Percentiles rank a stretch among this genome's conserved stretches.
These are phyloP conservation scores for Suillus clintonianus DNA, from an alignment of 768 basidiomycete genomes.

Conservation along the genomic window DNA sequence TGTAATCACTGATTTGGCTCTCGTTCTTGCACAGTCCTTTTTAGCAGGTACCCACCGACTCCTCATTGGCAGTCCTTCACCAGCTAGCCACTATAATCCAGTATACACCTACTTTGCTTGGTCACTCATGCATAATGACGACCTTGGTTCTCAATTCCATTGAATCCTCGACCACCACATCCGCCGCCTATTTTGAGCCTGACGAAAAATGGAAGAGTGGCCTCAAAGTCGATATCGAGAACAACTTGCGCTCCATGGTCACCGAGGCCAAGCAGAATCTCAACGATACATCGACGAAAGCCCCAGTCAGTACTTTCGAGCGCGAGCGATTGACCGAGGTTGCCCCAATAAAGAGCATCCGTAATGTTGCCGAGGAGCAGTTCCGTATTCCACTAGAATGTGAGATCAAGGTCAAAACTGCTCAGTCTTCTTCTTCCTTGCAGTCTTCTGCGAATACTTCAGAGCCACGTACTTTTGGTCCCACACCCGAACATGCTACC, in stretches of 20 bases:
- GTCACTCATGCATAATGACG: slow-evolving; percentile 18
- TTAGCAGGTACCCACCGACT: too few species aligned
- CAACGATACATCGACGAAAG: slow-evolving; percentile 50
- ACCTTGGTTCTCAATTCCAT: slow-evolving; percentile 19
- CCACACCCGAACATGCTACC: slow-evolving; percentile 14
- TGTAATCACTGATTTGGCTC: too few species aligned
- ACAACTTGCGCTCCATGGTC: slow-evolving; percentile 40
- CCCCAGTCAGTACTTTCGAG: slow-evolving; percentile 32
- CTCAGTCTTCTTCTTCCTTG: slow-evolving; percentile 5
- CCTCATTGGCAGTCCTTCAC: too few species aligned
- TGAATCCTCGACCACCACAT: background rate
- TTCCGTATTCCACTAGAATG: slow-evolving; percentile 44
- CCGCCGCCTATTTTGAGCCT: slow-evolving; percentile 41
- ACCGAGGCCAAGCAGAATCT: slow-evolving; percentile 65
- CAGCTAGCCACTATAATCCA: slow-evolving; percentile 5
- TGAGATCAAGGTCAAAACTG: slow-evolving; percentile 39
- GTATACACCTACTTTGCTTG: background rate
- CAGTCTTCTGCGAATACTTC: slow-evolving; percentile 2
- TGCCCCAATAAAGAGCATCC: slow-evolving; percentile 44
- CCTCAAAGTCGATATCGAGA: slow-evolving; percentile 53
- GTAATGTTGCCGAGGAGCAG: slow-evolving; percentile 45
- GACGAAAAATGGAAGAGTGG: slow-evolving; percentile 54
- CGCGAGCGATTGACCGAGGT: slow-evolving; percentile 38
- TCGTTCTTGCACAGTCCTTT: too few species aligned
- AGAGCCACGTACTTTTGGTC: background rate